These are phyloP conservation scores for Halophytophthora batemanensis DNA, from an alignment of 352 stramenopile species.

Conservation along the genomic window DNA sequence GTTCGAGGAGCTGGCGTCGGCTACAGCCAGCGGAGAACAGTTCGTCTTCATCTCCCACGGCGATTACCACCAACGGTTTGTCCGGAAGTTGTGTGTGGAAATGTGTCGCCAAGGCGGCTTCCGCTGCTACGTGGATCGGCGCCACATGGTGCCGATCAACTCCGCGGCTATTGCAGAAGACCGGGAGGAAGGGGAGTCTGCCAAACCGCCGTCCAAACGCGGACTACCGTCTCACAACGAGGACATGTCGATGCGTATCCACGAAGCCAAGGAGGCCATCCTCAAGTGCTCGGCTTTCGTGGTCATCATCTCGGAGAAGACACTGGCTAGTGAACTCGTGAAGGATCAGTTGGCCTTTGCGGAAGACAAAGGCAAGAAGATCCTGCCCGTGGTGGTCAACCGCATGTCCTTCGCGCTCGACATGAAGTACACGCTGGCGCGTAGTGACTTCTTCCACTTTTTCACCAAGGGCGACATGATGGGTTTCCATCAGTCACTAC, in stretches of 20 bases:
- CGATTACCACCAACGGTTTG: constrained; percentile 70
- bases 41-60: constrained; percentile 87
- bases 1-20: constrained; percentile 47
- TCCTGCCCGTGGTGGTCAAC: constrained; percentile 72
- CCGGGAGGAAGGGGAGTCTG: constrained; percentile 17
- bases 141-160: constrained; percentile 26
- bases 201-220: constrained; percentile 7
- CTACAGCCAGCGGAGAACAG: constrained; percentile 55
- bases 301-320: constrained; percentile 73
- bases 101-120: constrained; percentile 63
- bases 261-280: constrained; percentile 79
- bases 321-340: constrained; percentile 61
- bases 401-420: constrained; percentile 62
- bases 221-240: constrained; percentile 25
- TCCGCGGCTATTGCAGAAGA: constrained; percentile 24
- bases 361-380: constrained; percentile 83
- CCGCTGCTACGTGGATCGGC: constrained; percentile 68
- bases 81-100: constrained; percentile 62
- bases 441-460: constrained; percentile 81
- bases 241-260: constrained; percentile 70
- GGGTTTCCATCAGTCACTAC: constrained; percentile 63
- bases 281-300: constrained; percentile 78
- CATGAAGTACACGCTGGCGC: constrained; percentile 77
- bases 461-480: constrained; percentile 78
- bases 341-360: constrained; percentile 81